Conservation (phyloP, 208 protist genomes). For the Zelonia costaricensis region DNA sequence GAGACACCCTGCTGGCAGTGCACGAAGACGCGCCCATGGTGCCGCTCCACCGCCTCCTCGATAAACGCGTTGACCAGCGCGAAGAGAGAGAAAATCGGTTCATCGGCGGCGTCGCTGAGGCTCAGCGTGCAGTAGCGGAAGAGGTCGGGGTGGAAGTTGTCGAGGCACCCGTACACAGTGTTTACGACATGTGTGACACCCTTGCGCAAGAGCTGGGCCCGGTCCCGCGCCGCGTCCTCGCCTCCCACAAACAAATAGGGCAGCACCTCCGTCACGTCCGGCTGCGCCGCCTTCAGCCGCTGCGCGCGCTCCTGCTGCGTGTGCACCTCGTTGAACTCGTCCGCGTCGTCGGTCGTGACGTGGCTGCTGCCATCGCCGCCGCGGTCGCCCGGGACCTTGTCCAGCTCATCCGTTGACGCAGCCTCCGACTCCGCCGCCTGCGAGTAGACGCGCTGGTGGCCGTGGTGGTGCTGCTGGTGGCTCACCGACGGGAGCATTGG, state of each 20-base stretch:
- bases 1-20: slow-evolving; percentile 96
- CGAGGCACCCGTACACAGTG: slow-evolving; percentile 82
- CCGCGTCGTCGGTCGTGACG: slow-evolving; percentile 1
- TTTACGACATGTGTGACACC: slow-evolving; percentile 94
- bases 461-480: too few relatives aligned
- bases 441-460: too few relatives aligned
- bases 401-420: too few relatives aligned
- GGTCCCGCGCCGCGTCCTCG: slow-evolving; percentile 66
- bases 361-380: neutral
- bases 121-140: slow-evolving; percentile 88
- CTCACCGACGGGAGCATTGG: too few relatives aligned
- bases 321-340: slow-evolving; percentile 54
- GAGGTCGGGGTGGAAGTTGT: slow-evolving; percentile 60
- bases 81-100: slow-evolving; percentile 93
- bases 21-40: slow-evolving; percentile 81
- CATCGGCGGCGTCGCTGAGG: slow-evolving; percentile 84
- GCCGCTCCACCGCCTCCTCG: slow-evolving; percentile 46
- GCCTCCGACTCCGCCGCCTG: too few relatives aligned
- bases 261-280: slow-evolving; percentile 78
- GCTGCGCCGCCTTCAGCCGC: slow-evolving; percentile 54
- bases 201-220: slow-evolving; percentile 65
- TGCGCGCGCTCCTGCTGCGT: slow-evolving; percentile 66
- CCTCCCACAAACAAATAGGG: slow-evolving; percentile 87
- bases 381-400: too few relatives aligned
- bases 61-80: slow-evolving; percentile 88